Evolutionary conservation across 1,284 basidiomycete genomes (phyloP), one percentile per base, ranked within the genome.

Genomic region (Phaffia rhodozyma): DNA sequence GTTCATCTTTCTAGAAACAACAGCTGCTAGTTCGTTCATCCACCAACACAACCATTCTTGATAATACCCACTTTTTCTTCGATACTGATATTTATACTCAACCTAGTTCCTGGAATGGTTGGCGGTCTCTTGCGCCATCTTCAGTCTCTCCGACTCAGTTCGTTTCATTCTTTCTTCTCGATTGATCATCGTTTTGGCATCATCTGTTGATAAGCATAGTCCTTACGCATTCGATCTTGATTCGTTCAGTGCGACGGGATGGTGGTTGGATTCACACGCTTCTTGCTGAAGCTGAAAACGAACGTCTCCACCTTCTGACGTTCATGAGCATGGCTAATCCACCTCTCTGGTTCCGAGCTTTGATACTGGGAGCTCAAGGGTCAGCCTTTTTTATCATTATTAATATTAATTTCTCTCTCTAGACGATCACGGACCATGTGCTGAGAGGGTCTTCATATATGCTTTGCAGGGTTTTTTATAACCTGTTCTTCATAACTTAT

Each of bases 261-360:
- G 86, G 84, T 62, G 91, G 91, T 61, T 96, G 91, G 89, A 84
- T 86, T 68, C 80, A 83, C 66, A 91, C 89, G 3, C 81, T 91
- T 50, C 78, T 94, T 30, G 87, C 92, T 73, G 92, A 97, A 77
- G 91, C 91, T 7, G 92, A 97, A 73, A 97, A 97, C 72, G 92
- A 97, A 76, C 80, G 91, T 59, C 48, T 66, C 60, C 64, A 63
- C 58, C 66, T 68, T 59, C 87, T 87, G 82, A 92, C 89, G 0
- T 94, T 93, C 77, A 87, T 94, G 84, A 86, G 87, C 9, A 78
- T 93, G 66, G 81, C 84, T 54, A 81, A 90, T 66, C 91, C 92
- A 1, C 83, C 86, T 0, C 72, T 83, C 27, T 81, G 87, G 72
- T 88, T 94, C 78, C 84, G 93, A 50, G 81, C 82, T 0, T 73